Base-by-base conservation (phyloP, 805 yeast species). In the Schwanniomyces vanrijiae region DNA sequence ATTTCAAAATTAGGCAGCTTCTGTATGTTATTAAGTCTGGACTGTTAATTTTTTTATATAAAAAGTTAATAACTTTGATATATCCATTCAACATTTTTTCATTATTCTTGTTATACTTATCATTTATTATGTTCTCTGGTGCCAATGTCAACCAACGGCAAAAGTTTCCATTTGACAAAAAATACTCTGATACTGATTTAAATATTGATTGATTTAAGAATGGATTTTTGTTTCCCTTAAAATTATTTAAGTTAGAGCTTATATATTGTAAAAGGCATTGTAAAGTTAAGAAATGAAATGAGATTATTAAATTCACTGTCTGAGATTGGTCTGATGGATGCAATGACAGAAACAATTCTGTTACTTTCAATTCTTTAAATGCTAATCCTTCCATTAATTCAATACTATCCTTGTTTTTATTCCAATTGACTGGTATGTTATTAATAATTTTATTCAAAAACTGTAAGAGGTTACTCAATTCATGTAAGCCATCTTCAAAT, bases 281-380 rank as follows among this genome's bases (percentile, higher is more conserved):
- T 13, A 67, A 40, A 3, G 56, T 34, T 31, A 68, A 49, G 41
- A 66, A 65, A 48, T 68, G 65, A 48, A 50, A 63, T 4, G 71
- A 66, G 25, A 59, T 50, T 20, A 56, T 50, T 26, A 60, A 29
- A 37, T 53, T 55, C 2, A 44, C 33, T 9, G 39, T 14, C 37
- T 43, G 46, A 18, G 16, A 2, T 22, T 24, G 22, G 3, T 19
- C 18, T 9, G 18, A 22, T 5, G 18, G 16, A 3, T 29, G 18
- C 37, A 18, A 13, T 19, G 16, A 14, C 31, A 22, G 28, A 25
- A 29, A 13, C 4, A 37, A 13, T 13, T 20, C 39, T 20, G 16
- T n/a, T 19, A 19, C 16, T 6, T 24, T 19, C 21, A 40, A 16
- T 13, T 24, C 28, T 14, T 22, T 24, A 10, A 38, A 38, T 9